Evolutionary conservation across 768 basidiomycete genomes (phyloP).

Genomic region (Boletus speciosus): DNA sequence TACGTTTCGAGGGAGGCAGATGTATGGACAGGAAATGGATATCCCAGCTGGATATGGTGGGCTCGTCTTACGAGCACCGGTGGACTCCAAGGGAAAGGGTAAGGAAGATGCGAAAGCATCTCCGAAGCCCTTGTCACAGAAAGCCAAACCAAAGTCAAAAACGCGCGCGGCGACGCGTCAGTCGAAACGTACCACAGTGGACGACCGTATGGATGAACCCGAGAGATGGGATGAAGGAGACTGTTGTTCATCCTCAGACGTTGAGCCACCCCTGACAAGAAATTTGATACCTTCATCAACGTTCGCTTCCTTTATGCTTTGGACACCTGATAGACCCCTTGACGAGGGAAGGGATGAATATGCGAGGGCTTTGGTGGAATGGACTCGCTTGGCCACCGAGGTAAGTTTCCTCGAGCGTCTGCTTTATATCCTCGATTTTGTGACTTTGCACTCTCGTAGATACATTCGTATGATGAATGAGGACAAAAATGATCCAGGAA

Average conservation of each 20-base stretch:
- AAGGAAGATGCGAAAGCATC: slow-evolving; percentile 7
- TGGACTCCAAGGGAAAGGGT: slow-evolving; percentile 13
- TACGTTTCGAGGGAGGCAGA: slow-evolving; percentile 70
- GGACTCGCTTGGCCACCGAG: slow-evolving; percentile 62
- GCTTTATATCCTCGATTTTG: no score
- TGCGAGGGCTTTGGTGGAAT: slow-evolving; percentile 61
- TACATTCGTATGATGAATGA: slow-evolving; percentile 26
- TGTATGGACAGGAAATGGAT: slow-evolving; percentile 61
- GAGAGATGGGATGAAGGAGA: slow-evolving; percentile 24
- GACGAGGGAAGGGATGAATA: slow-evolving; percentile 75
- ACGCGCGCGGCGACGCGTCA: slow-evolving; percentile 10
- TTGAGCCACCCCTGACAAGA: slow-evolving; percentile 20
- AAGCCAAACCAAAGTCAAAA: slow-evolving; percentile 12
- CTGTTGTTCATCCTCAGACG: slow-evolving; percentile 4
- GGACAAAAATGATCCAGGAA: background rate
- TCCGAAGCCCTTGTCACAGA: slow-evolving; percentile 2
- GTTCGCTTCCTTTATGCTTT: slow-evolving; percentile 69
- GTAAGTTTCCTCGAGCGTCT: slow-evolving; percentile 35
- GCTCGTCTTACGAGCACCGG: slow-evolving; percentile 46
- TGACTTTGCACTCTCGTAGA: slow-evolving; percentile 11
- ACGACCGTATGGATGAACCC: slow-evolving; percentile 27
- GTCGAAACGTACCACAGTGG: slow-evolving; percentile 25
- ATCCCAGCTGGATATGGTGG: slow-evolving; percentile 69
- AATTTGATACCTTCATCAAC: slow-evolving; percentile 46
- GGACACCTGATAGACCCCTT: slow-evolving; percentile 70